Base-by-base conservation (phyloP, 2,329 filamentous ascomycete genomes). In the Westerdykella sp. region DNA sequence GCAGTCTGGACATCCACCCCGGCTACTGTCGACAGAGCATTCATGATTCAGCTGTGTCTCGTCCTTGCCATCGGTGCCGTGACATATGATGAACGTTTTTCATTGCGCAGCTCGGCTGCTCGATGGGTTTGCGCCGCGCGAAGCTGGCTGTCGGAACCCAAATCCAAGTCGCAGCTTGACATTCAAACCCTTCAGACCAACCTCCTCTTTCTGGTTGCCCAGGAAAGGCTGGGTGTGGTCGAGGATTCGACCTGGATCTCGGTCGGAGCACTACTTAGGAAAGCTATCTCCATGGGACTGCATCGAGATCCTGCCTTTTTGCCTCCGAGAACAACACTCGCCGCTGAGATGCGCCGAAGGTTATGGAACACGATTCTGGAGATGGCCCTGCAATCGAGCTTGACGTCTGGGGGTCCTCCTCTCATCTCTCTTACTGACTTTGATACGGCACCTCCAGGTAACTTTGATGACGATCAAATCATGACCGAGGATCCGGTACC, bases 121-220 rank as follows among this genome's bases (percentile, higher is more conserved):
- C 68, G 61, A 22, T 83, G 79, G 79, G 62, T 81, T 0, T 75
- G 77, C 42, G 77, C 80, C 47, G 78, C 73, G 0, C 74, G 78
- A 36, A 71, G 70, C 0, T 83, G 76, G 75, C 40, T 77, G 0
- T 72, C 73, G 0, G 69, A 71, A 5, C 79, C 79, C 0, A 65
- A 73, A 3, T 74, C 73, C 52, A 83, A 82, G 46, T 67, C 70
- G 0, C 63, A 70, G 0, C 63, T 81, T 0, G 70, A 65, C 1
- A 62, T 81, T 0, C 69, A 72, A 23, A 69, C 66, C n/a, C 47
- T 83, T 0, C 79, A 83, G 45, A 54, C 66, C 59, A 46, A 57
- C 9, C 57, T 68, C 6, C 55, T 73, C 0, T 49, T 70, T 2
- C 44, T 71, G 3, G 22, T 72, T 5, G 67, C 69, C 11, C 61